Base-by-base conservation (phyloP, 805 yeast species). In the Kluyveromyces lactis region DNA sequence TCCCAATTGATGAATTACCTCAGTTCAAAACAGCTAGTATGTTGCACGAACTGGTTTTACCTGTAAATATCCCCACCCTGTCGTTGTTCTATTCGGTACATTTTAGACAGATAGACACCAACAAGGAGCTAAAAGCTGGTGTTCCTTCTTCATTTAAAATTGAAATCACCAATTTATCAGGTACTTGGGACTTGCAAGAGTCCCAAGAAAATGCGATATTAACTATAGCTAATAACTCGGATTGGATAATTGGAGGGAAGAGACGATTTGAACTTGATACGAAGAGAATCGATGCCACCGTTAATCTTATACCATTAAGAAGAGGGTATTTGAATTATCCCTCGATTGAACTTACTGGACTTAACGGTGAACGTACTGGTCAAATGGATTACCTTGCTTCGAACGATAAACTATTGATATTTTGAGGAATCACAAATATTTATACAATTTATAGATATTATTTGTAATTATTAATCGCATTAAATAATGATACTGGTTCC, bases 171-270 rank as follows among this genome's bases (percentile, higher is more conserved):
- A 50, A 53, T 36, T 18, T 54, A 21, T 45, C 49, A 13, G 29
- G 32, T 4, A 40, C 39, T 31, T 58, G 62, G 63, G 45, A 38
- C 4, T 26, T 30, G 3, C n/a, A n/a, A n/a, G n/a, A n/a, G n/a
- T n/a, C n/a, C n/a, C n/a, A n/a, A n/a, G n/a, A n/a, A n/a, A n/a
- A n/a, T n/a, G n/a, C n/a, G n/a, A n/a, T n/a, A 37, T 62, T 77
- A 28, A 73, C 71, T 13, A 51, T 83, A 1, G 57, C 62, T 13
- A 69, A 72, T 19, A 73, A 69, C 21, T 67, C 67, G 21, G 95
- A 86, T 38, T 90, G 97, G 97, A 55, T 86, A 2, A 63, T 87
- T 4, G 77, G 86, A 4, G 97, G 97, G 0, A 68, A 73, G 44
- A 77, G 76, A 43, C 68, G 67, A 41, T 75, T 76, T 33, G 55